Conservation (phyloP, 305 asterid genomes). For the Lippia alba region DNA sequence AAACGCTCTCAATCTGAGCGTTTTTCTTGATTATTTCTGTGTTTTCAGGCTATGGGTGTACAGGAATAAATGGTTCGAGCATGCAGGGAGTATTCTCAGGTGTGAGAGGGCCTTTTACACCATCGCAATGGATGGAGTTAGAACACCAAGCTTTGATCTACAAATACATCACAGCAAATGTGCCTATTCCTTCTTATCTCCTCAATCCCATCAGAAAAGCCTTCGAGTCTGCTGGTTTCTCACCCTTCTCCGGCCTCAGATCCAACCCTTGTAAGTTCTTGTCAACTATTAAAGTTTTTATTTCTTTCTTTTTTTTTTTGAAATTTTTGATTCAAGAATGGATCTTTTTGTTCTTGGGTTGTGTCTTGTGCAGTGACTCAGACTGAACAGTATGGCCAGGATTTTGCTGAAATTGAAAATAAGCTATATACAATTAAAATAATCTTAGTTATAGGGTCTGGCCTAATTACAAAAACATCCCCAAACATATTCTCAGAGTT, state of each 20-base stretch:
- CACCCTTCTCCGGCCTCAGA: slow-evolving; percentile 59
- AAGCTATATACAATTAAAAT: too few relatives aligned
- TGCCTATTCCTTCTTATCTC: slow-evolving; percentile 82
- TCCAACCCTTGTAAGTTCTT: slow-evolving; percentile 68
- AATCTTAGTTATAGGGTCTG: too few relatives aligned
- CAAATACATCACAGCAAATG: slow-evolving; percentile 81
- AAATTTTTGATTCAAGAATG: neutral
- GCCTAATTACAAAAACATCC: too few relatives aligned
- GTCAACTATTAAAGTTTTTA: neutral
- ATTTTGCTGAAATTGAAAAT: too few relatives aligned
- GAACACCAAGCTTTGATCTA: slow-evolving; percentile 99
- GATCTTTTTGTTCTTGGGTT: neutral
- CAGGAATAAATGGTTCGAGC: slow-evolving; percentile 48
- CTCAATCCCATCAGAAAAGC: slow-evolving; percentile 88
- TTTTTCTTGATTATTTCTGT: neutral
- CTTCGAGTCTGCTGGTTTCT: slow-evolving; percentile 74
- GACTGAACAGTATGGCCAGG: too few relatives aligned
- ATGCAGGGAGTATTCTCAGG: slow-evolving; percentile 52
- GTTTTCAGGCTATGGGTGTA: slow-evolving; percentile 49
- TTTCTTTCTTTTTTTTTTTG: too few relatives aligned
- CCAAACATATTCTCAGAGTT: too few relatives aligned
- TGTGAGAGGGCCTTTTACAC: slow-evolving; percentile 75
- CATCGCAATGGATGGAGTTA: slow-evolving; percentile 94
- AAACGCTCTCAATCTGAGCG: neutral
- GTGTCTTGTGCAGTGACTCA: neutral